Conservation (phyloP, 2,329 filamentous ascomycete genomes). For the Achaetomium macrosporum region DNA sequence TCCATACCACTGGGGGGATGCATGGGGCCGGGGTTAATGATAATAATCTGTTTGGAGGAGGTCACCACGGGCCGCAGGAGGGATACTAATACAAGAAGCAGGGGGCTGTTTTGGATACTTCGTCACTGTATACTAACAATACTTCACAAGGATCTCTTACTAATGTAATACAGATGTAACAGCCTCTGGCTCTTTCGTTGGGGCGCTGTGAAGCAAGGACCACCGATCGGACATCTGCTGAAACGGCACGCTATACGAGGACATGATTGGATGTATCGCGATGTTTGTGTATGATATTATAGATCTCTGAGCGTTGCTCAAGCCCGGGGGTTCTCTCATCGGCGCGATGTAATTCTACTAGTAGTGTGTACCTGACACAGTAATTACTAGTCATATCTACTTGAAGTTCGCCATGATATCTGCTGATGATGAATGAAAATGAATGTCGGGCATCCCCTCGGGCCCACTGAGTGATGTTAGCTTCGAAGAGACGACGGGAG, state of each 20-base stretch:
- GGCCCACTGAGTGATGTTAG: no score
- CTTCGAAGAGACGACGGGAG: no score
- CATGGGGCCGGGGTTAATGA: constrained; percentile 10
- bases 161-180: not conserved
- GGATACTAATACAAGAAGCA: constrained; percentile 8
- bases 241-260: not conserved
- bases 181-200: not conserved
- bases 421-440: no score
- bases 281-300: not conserved
- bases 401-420: no score
- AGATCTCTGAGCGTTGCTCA: no score
- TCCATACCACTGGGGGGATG: constrained; percentile 9
- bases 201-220: not conserved
- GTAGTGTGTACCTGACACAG: no score
- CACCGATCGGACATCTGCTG: not conserved
- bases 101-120: not conserved
- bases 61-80: constrained; percentile 18
- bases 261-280: not conserved
- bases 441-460: no score
- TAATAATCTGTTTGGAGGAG: constrained; percentile 19
- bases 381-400: no score
- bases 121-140: not conserved
- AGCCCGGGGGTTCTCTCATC: no score
- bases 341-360: no score
- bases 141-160: not conserved